Base-by-base conservation (phyloP, 1,284 basidiomycete species). In the Singerocomus inundabilis region DNA sequence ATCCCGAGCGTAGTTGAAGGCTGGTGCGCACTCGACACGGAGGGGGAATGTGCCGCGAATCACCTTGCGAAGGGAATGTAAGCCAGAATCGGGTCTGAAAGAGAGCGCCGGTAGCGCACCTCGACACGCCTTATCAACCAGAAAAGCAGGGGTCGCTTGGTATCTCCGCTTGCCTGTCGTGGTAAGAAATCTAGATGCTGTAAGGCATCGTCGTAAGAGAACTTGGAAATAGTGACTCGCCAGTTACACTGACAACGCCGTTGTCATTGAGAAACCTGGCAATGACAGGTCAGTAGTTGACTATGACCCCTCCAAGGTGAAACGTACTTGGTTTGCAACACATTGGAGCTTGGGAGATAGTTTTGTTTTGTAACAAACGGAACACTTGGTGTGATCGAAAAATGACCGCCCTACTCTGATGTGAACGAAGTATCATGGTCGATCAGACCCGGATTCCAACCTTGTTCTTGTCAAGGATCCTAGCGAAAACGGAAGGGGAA, bases 101-200 rank as follows among this genome's bases (percentile, higher is more conserved):
- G 35, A 42, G 28, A 30, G 16, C 4, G 11, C 31, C 28, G n/a
- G 15, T 38, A 11, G 38, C 61, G 25, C 41, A 79, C 82, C 72
- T 95, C 92, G 24, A 97, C 84, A 39, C 89, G 85, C 9, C 93
- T 82, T 50, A 94, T 80, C 34, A 97, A 75, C 93, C 93, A 97
- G 28, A 87, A 88, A 6, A 96, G 78, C 9, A 91, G 74, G 0
- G 87, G 82, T 29, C 82, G 81, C 34, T 73, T 72, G 2, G 74
- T 70, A 0, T 70, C 66, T 15, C 64, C 66, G 16, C 61, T 66
- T 5, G 72, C 74, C 42, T 85, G 83, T 18, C 88, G 84, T 5
- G 91, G 90, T 18, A 93, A 77, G 63, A 84, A 93, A 63, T 93
- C 90, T 85, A 53, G 24, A 18, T n/a, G 9, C 29, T 28, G 43